phyloP scores from a whole-genome alignment of 1,284 basidiomycete species.

The Sporisorium scitamineum region DNA sequence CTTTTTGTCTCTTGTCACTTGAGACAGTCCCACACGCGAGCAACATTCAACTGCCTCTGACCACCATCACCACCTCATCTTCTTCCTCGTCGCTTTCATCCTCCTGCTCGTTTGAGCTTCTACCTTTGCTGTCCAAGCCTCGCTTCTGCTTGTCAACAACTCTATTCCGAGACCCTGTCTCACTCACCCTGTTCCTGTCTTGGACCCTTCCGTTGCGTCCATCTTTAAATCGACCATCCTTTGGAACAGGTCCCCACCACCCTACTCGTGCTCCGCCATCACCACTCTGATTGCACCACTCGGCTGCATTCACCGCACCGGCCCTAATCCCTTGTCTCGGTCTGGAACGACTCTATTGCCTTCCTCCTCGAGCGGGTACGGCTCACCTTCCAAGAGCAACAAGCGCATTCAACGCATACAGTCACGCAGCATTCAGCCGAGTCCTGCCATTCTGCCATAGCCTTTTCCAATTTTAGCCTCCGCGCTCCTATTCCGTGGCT shows the following conservation, averaged over 20 bases:
- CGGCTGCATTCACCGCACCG: slow-evolving; percentile 1
- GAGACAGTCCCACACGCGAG: background rate
- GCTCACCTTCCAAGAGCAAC: background rate
- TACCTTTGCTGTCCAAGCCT: slow-evolving; percentile 31
- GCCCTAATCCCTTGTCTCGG: background rate
- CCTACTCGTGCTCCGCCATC: background rate
- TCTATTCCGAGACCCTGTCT: slow-evolving; percentile 36
- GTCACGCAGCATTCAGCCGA: background rate
- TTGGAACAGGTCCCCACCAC: slow-evolving; percentile 19
- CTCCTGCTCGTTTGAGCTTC: background rate
- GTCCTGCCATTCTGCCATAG: background rate
- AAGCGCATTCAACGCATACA: background rate
- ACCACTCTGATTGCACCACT: background rate
- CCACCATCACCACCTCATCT: background rate
- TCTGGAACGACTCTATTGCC: background rate
- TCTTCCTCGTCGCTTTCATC: background rate
- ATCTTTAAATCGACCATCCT: slow-evolving; percentile 16
- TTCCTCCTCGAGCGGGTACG: background rate
- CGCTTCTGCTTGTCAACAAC: slow-evolving; percentile 39
- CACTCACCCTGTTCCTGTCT: slow-evolving; percentile 13
- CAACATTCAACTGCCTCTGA: background rate
- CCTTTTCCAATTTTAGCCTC: background rate
- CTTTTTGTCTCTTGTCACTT: slow-evolving; percentile 7
- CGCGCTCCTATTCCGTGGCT: background rate
- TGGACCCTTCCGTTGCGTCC: slow-evolving; percentile 2